Percentiles rank a stretch among this genome's conserved stretches.
These are phyloP conservation scores for Babesia ovata DNA, from an alignment of 169 alveolate genomes.

Conservation along the genomic window DNA sequence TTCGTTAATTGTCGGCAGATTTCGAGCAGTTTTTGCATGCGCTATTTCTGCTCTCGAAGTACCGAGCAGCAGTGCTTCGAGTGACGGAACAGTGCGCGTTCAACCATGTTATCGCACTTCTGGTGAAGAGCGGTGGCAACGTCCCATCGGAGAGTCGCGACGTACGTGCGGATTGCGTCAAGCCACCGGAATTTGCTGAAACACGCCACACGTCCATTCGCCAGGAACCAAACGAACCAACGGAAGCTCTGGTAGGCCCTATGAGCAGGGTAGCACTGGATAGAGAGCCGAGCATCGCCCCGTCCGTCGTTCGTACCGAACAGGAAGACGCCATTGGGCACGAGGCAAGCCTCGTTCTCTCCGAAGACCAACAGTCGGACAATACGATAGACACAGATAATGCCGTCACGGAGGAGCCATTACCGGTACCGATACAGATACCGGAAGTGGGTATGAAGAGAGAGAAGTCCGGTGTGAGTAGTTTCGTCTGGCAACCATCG, in stretches of 20 bases:
- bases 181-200: too few relatives aligned
- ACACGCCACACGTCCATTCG: too few relatives aligned
- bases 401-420: neutral
- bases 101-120: conserved; percentile 37
- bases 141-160: neutral
- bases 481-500: neutral
- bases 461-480: neutral
- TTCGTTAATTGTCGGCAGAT: neutral
- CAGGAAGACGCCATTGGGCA: neutral
- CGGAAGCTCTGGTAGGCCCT: too few relatives aligned
- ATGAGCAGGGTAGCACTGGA: too few relatives aligned
- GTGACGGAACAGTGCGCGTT: conserved; percentile 60
- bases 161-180: too few relatives aligned
- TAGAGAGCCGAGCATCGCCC: too few relatives aligned
- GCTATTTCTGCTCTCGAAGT: conserved; percentile 50
- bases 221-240: too few relatives aligned
- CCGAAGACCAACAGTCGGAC: neutral
- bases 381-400: neutral
- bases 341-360: neutral
- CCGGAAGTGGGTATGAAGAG: neutral
- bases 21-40: conserved; percentile 61
- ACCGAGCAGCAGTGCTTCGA: conserved; percentile 55
- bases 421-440: neutral
- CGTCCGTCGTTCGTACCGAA: neutral
- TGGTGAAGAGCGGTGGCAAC: conserved; percentile 7